These are phyloP conservation scores for Moesziomyces sp. DNA, from an alignment of 1,284 basidiomycete genomes.

Conservation along the genomic window DNA sequence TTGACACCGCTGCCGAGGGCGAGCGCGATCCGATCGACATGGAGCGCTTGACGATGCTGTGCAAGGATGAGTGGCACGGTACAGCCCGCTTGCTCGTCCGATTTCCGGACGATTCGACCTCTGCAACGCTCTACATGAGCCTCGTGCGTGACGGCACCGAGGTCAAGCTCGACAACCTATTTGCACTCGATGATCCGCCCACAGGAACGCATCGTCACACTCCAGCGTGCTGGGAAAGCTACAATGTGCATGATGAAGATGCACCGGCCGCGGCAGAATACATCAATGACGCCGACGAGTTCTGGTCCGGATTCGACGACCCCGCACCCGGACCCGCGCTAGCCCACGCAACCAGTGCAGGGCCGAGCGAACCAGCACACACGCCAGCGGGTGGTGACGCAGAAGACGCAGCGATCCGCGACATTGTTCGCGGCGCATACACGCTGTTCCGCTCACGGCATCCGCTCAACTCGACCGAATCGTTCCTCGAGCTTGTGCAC, in stretches of 20 bases:
- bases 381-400: not conserved
- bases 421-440: slow-evolving; percentile 30
- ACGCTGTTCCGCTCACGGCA: slow-evolving; percentile 12
- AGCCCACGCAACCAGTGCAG: not conserved
- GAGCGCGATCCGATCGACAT: slow-evolving; percentile 18
- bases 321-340: not conserved
- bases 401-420: slow-evolving; percentile 21
- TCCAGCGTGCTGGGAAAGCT: not conserved
- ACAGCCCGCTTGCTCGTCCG: not conserved
- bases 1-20: not conserved
- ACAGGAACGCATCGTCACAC: slow-evolving; percentile 5
- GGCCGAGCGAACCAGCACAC: too few relatives aligned
- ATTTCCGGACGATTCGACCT: not conserved
- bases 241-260: not conserved
- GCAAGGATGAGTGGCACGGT: slow-evolving; percentile 12
- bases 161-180: slow-evolving; percentile 30
- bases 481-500: slow-evolving; percentile 19
- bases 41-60: slow-evolving; percentile 3
- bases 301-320: slow-evolving; percentile 43
- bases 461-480: not conserved
- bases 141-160: not conserved
- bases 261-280: slow-evolving; percentile 25
- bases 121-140: slow-evolving; percentile 8
- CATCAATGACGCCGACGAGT: slow-evolving; percentile 43
- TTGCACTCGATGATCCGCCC: not conserved